Evolutionary conservation across 768 basidiomycete species (phyloP), one percentile per base, ranked within the genome.

Genomic region (Boletus rufocinnamomeus): DNA sequence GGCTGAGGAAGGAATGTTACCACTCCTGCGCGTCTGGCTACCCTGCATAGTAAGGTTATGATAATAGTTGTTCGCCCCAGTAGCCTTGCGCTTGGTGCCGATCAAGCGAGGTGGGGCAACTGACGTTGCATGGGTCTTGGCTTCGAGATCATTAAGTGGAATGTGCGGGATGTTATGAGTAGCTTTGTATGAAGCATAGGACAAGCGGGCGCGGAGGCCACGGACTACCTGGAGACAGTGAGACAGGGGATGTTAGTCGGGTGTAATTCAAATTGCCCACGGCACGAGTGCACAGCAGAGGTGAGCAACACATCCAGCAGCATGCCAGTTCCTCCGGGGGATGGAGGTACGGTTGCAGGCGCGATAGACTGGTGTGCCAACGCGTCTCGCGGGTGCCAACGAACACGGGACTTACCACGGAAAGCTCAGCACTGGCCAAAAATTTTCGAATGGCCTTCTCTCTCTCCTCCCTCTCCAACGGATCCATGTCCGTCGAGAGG

Each of bases 171-270:
- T 74, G 70, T 91, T 88, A 72, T 91, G 83, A 16, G 81, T 80
- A 6, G 91, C 89, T 75, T 93, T 93, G 81, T 88, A 92, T 2
- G 88, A 87, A 25, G 91, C 91, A 74, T 91, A 91, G 0, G 89
- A 83, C 52, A 94, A 82, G 63, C 91, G 87, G 65, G 91, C 82
- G 60, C 92, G 85, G 56, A 94, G 81, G 54, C 83, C 86, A 70
- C 89, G 88, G 68, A 90, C 89, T 34, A 93, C 84, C 91, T 93
- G 77, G 58, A 60, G 50, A 56, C 60, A 40, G 68, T 67, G 65
- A 69, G 60, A 68, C 67, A 75, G 63, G 66, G 72, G 63, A 62
- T 11, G 64, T 74, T 25, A 73, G 74, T 46, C 41, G 40, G 45
- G 58, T 35, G 58, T 43, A 30, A 59, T 41, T 41, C 50, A 57